These are phyloP conservation scores for Cafeteria roenbergensis DNA, from an alignment of 108 stramenopile species.

Conservation along the genomic window DNA sequence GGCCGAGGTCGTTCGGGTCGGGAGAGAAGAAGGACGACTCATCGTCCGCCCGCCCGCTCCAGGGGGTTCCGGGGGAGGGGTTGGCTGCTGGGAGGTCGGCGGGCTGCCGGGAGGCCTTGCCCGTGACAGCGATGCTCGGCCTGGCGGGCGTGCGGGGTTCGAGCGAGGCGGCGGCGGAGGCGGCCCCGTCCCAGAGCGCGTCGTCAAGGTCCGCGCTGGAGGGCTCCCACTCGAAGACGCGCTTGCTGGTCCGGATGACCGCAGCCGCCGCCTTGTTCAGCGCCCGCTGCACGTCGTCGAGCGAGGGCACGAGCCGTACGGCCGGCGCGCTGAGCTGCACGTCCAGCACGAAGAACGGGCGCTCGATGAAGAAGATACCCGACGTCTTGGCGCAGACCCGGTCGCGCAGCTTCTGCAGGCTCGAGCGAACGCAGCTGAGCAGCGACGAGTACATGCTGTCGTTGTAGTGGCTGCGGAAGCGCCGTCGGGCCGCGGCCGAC, in stretches of 20 bases:
- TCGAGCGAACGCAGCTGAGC: conserved; percentile 30
- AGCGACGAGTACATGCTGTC: conserved; percentile 32
- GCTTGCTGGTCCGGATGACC: conserved; percentile 31
- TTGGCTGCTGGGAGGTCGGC: too few relatives aligned
- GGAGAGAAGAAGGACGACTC: too few relatives aligned
- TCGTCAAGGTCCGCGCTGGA: too few relatives aligned
- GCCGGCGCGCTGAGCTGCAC: conserved; percentile 52
- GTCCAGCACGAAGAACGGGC: conserved; percentile 49
- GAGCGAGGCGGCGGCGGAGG: too few relatives aligned
- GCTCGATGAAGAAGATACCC: conserved; percentile 19
- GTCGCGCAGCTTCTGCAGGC: conserved; percentile 30
- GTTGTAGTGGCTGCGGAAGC: conserved; percentile 21
- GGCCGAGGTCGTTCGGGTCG: too few relatives aligned
- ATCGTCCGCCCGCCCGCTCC: too few relatives aligned
- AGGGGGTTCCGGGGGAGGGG: too few relatives aligned
- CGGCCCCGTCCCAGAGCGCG: too few relatives aligned
- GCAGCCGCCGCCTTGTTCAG: conserved; percentile 36
- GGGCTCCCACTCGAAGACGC: conserved; percentile 32
- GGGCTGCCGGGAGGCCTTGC: too few relatives aligned
- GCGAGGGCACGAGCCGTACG: conserved; percentile 38
- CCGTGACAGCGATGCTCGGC: too few relatives aligned
- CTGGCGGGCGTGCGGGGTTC: too few relatives aligned
- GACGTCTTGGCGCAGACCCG: conserved; percentile 21
- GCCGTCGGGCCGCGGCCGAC: neutral
- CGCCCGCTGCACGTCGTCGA: conserved; percentile 47